phyloP scores from a whole-genome alignment of 73 alveolate species.

The Effrenium voratum region DNA sequence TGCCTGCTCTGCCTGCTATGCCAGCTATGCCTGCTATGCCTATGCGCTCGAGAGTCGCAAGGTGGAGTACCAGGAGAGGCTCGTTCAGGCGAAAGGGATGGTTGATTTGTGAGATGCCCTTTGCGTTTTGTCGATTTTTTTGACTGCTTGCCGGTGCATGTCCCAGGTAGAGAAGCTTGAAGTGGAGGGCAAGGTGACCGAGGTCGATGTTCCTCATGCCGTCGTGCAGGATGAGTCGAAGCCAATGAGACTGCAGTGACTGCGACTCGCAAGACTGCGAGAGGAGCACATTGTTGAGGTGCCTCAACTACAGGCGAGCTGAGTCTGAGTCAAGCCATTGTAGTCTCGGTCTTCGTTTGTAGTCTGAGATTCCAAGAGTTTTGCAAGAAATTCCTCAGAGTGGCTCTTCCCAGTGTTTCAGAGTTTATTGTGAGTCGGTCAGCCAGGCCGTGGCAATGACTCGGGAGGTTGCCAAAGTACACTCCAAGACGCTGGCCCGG shows the following conservation, averaged over 20 bases:
- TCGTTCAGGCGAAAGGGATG: neutral
- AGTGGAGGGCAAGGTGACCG: neutral
- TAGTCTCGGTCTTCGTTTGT: neutral
- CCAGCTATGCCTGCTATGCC: too few species aligned
- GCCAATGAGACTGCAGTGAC: neutral
- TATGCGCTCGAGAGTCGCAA: too few species aligned
- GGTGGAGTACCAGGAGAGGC: slow-evolving; percentile 32
- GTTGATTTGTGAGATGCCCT: neutral
- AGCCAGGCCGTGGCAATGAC: neutral
- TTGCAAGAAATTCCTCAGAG: neutral
- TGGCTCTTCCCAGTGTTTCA: too few species aligned
- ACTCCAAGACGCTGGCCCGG: neutral
- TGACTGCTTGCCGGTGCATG: neutral
- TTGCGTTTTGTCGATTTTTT: neutral
- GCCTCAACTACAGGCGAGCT: neutral
- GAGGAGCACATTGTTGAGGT: slow-evolving; percentile 61
- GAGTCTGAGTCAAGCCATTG: neutral
- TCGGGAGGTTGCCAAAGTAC: neutral
- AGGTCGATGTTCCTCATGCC: slow-evolving; percentile 45
- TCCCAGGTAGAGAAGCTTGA: slow-evolving; percentile 47
- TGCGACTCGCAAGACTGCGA: neutral
- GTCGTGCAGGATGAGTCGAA: neutral
- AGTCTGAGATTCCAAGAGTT: neutral
- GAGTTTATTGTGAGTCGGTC: neutral
- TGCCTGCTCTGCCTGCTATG: too few species aligned